Evolutionary conservation across 768 basidiomycete genomes (phyloP), one percentile per base, ranked within the genome.

Genomic region (Daedaleopsis sinensis): DNA sequence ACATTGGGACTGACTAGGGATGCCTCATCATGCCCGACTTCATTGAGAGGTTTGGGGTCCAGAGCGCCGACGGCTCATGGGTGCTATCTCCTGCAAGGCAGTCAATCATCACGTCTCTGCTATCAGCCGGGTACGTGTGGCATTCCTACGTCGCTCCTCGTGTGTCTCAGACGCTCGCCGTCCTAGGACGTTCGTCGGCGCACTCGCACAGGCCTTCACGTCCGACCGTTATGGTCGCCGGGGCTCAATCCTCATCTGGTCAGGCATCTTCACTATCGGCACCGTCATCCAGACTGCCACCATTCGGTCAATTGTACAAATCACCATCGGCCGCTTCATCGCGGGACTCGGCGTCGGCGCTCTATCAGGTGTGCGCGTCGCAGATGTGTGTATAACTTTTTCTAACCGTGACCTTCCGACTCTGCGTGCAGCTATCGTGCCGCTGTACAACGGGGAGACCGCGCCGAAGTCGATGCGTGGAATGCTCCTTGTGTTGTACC

Each of bases 1-100:
- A 19, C 18, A 57, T 13, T 32, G 27, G 27, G 16, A 11, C 24
- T 16, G 15, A 37, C 3, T 67, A 88, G 84, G 90, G 90, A 79
- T 90, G 88, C 67, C 73, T 92, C 36, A 90, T 91, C 60, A 91
- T 91, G 88, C 83, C 83, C 9, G 89, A 91, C 71, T 92, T 92
- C 71, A 79, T 90, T 65, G 65, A 75, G 55, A 83, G 89, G 13
- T 91, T 92, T 68, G 90, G 89, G 36, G 76, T 84, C 67, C 54
- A 79, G 4, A 79, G 74, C 51, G 67, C 70, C 2, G 68, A 83
- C 62, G 88, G 88, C 4, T 64, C 74, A 37, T 75, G 75, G 52
- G 76, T 82, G 60, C 74, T 93, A 11, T 83, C 85, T 2, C 82
- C 82, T 60, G 82, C 84, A 24, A 78, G 89, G 38, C 88, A 91